Evolutionary conservation across 805 yeast genomes (phyloP), one percentile per base, ranked within the genome.

Genomic region (Schizosaccharomyces octosporus): DNA sequence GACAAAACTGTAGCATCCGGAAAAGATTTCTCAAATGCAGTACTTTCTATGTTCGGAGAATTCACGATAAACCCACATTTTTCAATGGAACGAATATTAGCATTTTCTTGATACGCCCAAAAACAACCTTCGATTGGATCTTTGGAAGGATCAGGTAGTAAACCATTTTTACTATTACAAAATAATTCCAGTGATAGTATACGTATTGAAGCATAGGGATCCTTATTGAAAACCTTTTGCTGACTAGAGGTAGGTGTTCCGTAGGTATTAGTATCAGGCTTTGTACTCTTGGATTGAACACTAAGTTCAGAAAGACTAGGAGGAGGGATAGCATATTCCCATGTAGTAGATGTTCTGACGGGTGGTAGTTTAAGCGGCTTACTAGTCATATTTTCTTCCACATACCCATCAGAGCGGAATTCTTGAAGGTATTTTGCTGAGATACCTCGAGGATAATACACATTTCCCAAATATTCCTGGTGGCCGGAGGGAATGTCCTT

Each of bases 401-500:
- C 51, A n/a, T 5, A 13, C 1, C 66, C 66, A 6, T 63, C 66
- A 7, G 51, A 55, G 21, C n/a, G 51, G 42, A 65, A 65, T 6
- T 63, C 65, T 19, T 70, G 67, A 41, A 77, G 63, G 60, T 72
- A 66, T 19, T 68, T 62, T 7, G 71, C 43, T 61, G 77, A 73
- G 2, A 69, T 66, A 0, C 81, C 77, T 13, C 71, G 69, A 0
- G 85, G 70, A 1, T 71, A 72, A 64, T 81, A 81, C 64, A 78
- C 79, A 63, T 76, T 80, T 5, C 88, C 89, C 0, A 89, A 89
- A 70, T 80, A 82, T 0, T 79, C 70, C 62, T 83, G 78, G 0
- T 90, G 82, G 11, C 70, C 69, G 5, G 69, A 66, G 1, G 79
- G 82, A 5, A 78, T 72, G 65, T 86, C 89, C 0, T 69, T 66